Evolutionary conservation across 441 rosid genomes (phyloP).

Genomic region (Syzygium syzygioides): DNA sequence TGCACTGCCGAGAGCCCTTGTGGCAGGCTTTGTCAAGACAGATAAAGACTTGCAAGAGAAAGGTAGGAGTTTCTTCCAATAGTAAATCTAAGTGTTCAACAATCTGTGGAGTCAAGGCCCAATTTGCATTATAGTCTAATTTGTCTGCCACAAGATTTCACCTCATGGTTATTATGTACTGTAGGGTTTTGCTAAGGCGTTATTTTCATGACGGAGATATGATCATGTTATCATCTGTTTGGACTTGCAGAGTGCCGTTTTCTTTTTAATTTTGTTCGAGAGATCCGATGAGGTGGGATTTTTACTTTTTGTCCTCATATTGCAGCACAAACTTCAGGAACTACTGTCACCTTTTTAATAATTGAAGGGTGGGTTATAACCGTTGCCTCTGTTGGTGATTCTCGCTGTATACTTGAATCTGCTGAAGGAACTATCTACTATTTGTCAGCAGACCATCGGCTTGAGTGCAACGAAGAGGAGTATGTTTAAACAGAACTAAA

Average conservation of each 20-base stretch:
- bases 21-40: slow-evolving; percentile 97
- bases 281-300: not conserved
- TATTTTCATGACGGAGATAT: not conserved
- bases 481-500: slow-evolving; percentile 27
- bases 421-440: slow-evolving; percentile 84
- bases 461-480: slow-evolving; percentile 92
- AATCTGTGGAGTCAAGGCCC: not conserved
- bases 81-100: not conserved
- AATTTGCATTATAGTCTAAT: not conserved
- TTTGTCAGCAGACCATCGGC: slow-evolving; percentile 95
- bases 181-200: not conserved
- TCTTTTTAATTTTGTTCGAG: not conserved
- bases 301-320: slow-evolving; percentile 3
- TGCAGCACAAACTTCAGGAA: slow-evolving; percentile 89
- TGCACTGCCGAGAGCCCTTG: slow-evolving; percentile 94
- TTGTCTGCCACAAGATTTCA: not conserved
- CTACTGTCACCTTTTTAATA: slow-evolving; percentile 88
- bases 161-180: not conserved
- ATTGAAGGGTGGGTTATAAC: slow-evolving; percentile 91
- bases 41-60: slow-evolving; percentile 90
- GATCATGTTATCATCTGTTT: not conserved
- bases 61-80: slow-evolving; percentile 35
- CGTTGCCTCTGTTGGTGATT: slow-evolving; percentile 99
- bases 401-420: slow-evolving; percentile 95
- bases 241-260: not conserved